Evolutionary conservation across 2,329 filamentous ascomycete genomes (phyloP).

Genomic region (Aspergillus tubingensis): DNA sequence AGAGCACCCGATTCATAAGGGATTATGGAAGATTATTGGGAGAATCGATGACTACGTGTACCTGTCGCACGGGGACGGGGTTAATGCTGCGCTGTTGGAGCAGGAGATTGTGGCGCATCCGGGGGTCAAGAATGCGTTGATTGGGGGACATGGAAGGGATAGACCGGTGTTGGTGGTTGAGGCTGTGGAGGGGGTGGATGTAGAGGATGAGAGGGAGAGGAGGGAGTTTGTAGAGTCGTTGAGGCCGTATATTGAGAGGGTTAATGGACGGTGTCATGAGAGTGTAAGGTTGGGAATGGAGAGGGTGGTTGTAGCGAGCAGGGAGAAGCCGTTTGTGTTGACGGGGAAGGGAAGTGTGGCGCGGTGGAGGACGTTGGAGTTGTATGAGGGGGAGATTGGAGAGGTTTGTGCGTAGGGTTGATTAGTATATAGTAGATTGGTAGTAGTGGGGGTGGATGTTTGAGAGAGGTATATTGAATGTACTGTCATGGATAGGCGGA

Average conservation of each 20-base stretch:
- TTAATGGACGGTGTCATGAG: slow-evolving; percentile 22
- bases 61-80: slow-evolving; percentile 21
- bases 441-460: too few relatives aligned
- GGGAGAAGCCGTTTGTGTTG: slow-evolving; percentile 22
- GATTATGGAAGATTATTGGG: slow-evolving; percentile 29
- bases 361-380: slow-evolving; percentile 14
- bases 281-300: slow-evolving; percentile 19
- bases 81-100: slow-evolving; percentile 27
- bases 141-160: slow-evolving; percentile 24
- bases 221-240: slow-evolving; percentile 10
- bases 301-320: slow-evolving; percentile 19
- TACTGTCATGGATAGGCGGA: too few relatives aligned
- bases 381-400: slow-evolving; percentile 20
- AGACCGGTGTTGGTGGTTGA: slow-evolving; percentile 27
- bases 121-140: slow-evolving; percentile 20
- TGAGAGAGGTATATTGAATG: too few relatives aligned
- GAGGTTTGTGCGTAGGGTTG: too few relatives aligned
- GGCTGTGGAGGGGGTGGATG: neutral
- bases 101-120: slow-evolving; percentile 26
- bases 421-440: too few relatives aligned
- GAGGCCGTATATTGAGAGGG: slow-evolving; percentile 20
- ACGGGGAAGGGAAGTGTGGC: slow-evolving; percentile 25
- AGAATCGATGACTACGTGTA: slow-evolving; percentile 23
- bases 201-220: neutral
- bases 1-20: slow-evolving; percentile 24